Conservation (phyloP, 208 protist species). For the Herpetomonas tarakana region DNA sequence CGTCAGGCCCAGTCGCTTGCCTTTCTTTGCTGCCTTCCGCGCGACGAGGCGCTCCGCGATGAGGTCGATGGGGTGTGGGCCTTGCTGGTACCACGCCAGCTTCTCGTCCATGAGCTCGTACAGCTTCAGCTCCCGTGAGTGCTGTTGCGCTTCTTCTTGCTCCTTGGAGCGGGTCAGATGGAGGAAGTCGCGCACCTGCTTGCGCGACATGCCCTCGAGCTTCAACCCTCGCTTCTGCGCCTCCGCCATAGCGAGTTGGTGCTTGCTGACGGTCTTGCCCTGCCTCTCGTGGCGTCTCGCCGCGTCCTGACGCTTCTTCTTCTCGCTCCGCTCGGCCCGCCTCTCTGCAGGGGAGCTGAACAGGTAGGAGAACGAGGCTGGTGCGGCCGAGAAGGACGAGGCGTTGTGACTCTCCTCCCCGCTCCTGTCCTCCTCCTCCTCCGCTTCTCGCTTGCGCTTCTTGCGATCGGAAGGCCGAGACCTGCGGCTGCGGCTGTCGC, state of each 20-base stretch:
- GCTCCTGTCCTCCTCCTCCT: constrained; percentile 4
- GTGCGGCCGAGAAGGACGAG: constrained; percentile 8
- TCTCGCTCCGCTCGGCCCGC: constrained; percentile 46
- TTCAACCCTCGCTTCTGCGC: constrained; percentile 62
- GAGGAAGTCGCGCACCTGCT: constrained; percentile 69
- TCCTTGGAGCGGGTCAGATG: constrained; percentile 67
- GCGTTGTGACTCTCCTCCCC: constrained; percentile 22
- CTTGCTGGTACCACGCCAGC: constrained; percentile 88
- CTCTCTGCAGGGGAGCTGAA: constrained; percentile 80
- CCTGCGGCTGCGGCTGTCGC: not conserved
- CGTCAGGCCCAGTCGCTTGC: constrained; percentile 57
- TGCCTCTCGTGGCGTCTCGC: constrained; percentile 21
- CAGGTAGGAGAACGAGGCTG: constrained; percentile 68
- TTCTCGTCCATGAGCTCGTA: constrained; percentile 86
- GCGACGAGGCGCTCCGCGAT: constrained; percentile 81
- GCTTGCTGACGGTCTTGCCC: constrained; percentile 62
- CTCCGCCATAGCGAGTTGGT: constrained; percentile 60
- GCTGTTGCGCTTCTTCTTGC: constrained; percentile 52
- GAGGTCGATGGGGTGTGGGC: constrained; percentile 80
- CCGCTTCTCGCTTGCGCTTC: not conserved
- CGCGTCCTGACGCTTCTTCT: constrained; percentile 20
- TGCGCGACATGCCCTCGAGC: constrained; percentile 83
- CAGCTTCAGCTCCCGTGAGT: constrained; percentile 52
- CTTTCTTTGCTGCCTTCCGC: constrained; percentile 80
- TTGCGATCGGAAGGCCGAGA: not conserved